Evolutionary conservation across 345 rosid species (phyloP), one percentile per base, ranked within the genome.

Genomic region (Acer saccharum): DNA sequence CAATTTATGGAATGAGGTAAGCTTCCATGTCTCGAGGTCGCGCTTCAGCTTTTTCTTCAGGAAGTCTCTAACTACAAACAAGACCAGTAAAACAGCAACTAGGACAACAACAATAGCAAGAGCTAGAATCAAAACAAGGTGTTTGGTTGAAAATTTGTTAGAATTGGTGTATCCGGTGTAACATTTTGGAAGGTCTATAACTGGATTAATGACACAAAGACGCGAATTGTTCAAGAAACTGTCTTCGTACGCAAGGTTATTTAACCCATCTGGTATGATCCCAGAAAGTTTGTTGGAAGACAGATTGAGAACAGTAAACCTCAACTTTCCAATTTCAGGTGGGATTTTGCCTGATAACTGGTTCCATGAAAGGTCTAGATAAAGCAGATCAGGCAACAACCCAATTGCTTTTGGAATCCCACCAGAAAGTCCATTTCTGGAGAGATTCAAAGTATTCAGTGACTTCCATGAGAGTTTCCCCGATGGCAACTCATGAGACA

Each of bases 231-330:
- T 86, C 72, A 89, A 77, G 87, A 95, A 95, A 71, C 99, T 87
- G 54, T 76, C 74, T 66, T 89, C 91, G 32, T 85, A 95, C 1
- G 91, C 99, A 64, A 80, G 87, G 83, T 90, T 94, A 80, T 87
- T 76, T 35, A 86, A 79, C 50, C 58, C 84, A 17, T 76, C 71
- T 0, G 98, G 99, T 74, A 95, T 86, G 73, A 72, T 76, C 18
- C 99, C 99, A 1, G 79, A 75, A 13, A 95, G 92, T 68, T 71
- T 75, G 67, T 95, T 95, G 32, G 96, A 92, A 35, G 99, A 92
- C 76, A 95, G 74, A 68, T 95, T 76, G 73, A 93, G 89, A 18
- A 39, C 43, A 20, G 80, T 64, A 25, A 90, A 84, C 86, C 17
- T 81, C 78, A 93, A 1, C 5, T 75, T 80, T 61, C 93, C 92